Evolutionary conservation across 139 green algal species (phyloP).

Genomic region (Tetraselmis striata): DNA sequence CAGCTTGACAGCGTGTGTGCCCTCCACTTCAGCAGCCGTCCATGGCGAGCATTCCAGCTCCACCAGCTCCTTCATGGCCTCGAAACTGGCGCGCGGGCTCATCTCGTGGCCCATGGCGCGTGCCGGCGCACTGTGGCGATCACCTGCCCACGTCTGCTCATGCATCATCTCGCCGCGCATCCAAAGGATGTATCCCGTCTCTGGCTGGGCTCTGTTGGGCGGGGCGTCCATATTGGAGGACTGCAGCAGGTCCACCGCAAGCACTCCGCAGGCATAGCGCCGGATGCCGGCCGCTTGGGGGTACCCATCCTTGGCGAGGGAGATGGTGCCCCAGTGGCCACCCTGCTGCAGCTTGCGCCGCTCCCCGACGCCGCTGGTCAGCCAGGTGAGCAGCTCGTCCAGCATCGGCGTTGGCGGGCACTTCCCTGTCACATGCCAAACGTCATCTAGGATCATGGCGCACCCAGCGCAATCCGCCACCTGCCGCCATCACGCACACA

Average conservation of each 20-base stretch:
- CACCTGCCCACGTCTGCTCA: background rate
- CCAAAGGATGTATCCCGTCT: background rate
- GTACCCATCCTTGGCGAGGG: background rate
- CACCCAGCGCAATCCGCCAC: background rate
- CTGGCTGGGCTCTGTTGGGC: no score
- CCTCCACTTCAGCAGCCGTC: background rate
- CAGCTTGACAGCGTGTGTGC: background rate
- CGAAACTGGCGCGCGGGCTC: background rate
- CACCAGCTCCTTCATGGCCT: background rate
- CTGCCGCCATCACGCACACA: conserved; percentile 2
- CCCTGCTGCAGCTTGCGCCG: background rate
- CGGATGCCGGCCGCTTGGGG: background rate
- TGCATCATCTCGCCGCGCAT: background rate
- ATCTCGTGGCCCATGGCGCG: background rate
- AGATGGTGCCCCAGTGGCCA: background rate
- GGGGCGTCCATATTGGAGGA: background rate
- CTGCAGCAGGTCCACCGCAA: background rate
- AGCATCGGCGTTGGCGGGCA: background rate
- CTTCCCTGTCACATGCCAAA: background rate
- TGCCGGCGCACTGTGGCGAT: background rate
- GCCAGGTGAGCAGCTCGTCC: background rate
- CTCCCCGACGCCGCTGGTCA: background rate
- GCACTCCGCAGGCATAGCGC: background rate
- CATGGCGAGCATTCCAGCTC: background rate
- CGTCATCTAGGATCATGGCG: background rate